These are phyloP conservation scores for Themeda triandra DNA, from an alignment of 176 grass and related monocot species.

Conservation along the genomic window DNA sequence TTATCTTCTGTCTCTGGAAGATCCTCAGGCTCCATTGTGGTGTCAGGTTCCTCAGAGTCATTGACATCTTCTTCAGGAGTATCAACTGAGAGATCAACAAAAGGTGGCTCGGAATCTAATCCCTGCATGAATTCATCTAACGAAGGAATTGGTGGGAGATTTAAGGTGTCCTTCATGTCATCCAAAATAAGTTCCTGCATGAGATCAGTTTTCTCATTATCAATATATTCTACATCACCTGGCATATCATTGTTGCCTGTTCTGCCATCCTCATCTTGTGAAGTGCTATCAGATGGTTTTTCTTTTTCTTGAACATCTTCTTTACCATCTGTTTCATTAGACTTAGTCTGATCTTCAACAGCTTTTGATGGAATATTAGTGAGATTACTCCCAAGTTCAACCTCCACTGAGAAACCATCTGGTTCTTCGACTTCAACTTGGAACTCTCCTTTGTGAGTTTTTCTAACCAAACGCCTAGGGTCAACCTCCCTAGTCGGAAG, in stretches of 20 bases:
- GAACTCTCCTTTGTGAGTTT: conserved; percentile 98
- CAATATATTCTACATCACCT: conserved; percentile 41
- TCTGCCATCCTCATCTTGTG: conserved; percentile 38
- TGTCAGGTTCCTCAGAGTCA: conserved; percentile 37
- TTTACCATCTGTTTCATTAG: conserved; percentile 28
- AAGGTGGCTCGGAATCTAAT: conserved; percentile 92
- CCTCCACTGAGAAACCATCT: conserved; percentile 68
- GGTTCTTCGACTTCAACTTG: conserved; percentile 84
- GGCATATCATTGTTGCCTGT: conserved; percentile 41
- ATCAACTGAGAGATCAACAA: conserved; percentile 64
- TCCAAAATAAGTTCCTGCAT: conserved; percentile 97
- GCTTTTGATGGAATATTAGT: conserved; percentile 41
- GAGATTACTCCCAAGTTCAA: conserved; percentile 69
- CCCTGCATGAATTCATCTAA: conserved; percentile 97
- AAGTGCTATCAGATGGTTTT: conserved; percentile 40
- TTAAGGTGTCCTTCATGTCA: conserved; percentile 67
- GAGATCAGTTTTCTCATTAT: conserved; percentile 74
- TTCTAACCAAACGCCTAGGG: conserved; percentile 75
- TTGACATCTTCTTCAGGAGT: conserved; percentile 42
- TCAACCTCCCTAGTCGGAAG: conserved; percentile 75
- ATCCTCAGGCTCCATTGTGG: conserved; percentile 33
- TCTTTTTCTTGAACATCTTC: conserved; percentile 32
- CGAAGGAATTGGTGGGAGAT: conserved; percentile 75
- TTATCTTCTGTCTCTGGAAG: conserved; percentile 33
- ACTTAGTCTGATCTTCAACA: conserved; percentile 39